Evolutionary conservation across 2,329 filamentous ascomycete species (phyloP).

Genomic region (Alternaria rosae): DNA sequence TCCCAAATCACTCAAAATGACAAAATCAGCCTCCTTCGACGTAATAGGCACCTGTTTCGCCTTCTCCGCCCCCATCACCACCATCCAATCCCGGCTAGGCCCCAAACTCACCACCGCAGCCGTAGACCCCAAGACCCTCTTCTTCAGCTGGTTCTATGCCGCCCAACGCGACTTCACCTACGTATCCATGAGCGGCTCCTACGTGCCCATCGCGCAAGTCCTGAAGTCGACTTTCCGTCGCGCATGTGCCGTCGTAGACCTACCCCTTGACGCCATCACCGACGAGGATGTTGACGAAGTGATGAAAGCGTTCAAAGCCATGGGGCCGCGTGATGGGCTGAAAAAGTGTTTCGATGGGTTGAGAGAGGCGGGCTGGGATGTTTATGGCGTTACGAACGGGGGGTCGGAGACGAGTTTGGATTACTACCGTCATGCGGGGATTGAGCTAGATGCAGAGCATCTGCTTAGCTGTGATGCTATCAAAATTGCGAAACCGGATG

Average conservation of each 20-base stretch:
- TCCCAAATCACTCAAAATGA: conserved; percentile 1
- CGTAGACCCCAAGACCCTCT: conserved; percentile 31
- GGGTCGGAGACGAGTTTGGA: conserved; percentile 22
- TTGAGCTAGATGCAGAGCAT: conserved; percentile 27
- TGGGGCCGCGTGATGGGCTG: conserved; percentile 28
- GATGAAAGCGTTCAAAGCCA: conserved; percentile 33
- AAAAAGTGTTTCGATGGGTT: conserved; percentile 33
- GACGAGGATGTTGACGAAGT: conserved; percentile 27
- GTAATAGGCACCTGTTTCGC: conserved; percentile 38
- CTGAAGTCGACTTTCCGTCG: conserved; percentile 29
- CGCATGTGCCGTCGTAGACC: conserved; percentile 27
- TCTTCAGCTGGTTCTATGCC: conserved; percentile 40
- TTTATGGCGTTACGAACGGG: conserved; percentile 36
- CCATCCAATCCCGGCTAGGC: conserved; percentile 27
- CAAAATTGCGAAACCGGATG: conserved; percentile 31
- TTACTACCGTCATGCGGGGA: conserved; percentile 26
- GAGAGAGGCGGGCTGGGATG: conserved; percentile 27
- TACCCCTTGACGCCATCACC: conserved; percentile 23
- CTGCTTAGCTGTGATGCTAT: conserved; percentile 33
- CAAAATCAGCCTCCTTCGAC: conserved; percentile 34
- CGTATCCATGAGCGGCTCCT: conserved; percentile 21
- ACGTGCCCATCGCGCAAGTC: conserved; percentile 33
- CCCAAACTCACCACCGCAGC: conserved; percentile 18
- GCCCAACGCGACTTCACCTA: conserved; percentile 40
- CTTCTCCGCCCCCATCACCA: conserved; percentile 25